phyloP scores from a whole-genome alignment of 2,329 filamentous ascomycete species.

The Cytospora leucostoma region DNA sequence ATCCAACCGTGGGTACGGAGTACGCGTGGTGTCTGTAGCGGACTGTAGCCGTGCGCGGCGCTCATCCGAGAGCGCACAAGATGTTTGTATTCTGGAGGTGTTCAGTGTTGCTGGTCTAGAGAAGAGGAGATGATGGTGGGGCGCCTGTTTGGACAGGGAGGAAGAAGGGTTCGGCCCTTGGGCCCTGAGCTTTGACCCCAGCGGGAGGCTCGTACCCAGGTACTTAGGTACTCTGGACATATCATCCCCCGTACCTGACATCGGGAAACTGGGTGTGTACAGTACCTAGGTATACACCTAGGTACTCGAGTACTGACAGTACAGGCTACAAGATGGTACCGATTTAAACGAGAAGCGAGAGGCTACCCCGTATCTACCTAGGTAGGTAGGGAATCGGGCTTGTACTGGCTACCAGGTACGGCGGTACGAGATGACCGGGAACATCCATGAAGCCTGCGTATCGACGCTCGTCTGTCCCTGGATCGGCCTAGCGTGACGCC shows the following conservation, averaged over 20 bases:
- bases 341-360: no score
- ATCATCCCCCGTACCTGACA: no score
- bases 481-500: neutral
- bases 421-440: neutral
- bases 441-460: neutral
- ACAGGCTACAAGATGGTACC: neutral
- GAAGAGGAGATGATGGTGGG: neutral
- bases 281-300: neutral
- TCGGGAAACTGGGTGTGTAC: no score
- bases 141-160: neutral
- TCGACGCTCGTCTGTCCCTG: neutral
- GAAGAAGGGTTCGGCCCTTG: neutral
- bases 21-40: constrained; percentile 4
- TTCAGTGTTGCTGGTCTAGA: neutral
- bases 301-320: neutral
- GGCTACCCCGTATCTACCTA: neutral
- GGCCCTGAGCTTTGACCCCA: no score
- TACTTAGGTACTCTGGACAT: no score
- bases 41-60: neutral
- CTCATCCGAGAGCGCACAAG: neutral
- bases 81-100: neutral
- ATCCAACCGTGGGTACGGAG: neutral
- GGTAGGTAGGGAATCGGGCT: neutral
- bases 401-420: neutral
- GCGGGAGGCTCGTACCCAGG: no score